phyloP scores from a whole-genome alignment of 805 yeast species.

The Kuraishia piskuri region DNA sequence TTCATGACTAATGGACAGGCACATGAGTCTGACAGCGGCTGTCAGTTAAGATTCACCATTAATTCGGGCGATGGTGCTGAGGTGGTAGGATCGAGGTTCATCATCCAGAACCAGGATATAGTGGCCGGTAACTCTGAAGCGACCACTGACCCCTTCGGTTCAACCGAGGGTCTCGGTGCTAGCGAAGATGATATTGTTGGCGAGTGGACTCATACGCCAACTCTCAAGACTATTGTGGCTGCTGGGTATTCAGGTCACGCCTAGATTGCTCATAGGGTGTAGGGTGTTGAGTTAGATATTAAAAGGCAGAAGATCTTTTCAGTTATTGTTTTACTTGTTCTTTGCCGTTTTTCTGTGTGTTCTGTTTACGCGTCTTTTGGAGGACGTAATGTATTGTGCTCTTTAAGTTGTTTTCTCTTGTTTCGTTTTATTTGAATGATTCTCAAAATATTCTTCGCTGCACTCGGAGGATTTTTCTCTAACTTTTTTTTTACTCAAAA shows the following conservation, averaged over 20 bases:
- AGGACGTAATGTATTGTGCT: background rate
- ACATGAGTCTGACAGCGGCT: constrained; percentile 66
- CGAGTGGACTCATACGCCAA: constrained; percentile 31
- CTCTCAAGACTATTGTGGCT: constrained; percentile 36
- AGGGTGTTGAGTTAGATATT: background rate
- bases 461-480: background rate
- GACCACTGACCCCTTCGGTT: constrained; percentile 27
- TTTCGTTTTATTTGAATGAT: background rate
- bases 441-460: background rate
- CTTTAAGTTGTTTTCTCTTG: background rate
- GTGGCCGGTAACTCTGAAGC: constrained; percentile 13
- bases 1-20: constrained; percentile 70
- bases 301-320: background rate
- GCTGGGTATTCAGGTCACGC: constrained; percentile 27
- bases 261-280: background rate
- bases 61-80: constrained; percentile 33
- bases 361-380: background rate
- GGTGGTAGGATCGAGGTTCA: constrained; percentile 20
- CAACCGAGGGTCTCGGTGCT: constrained; percentile 10
- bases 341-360: background rate
- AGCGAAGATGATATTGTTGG: constrained; percentile 5
- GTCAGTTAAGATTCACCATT: constrained; percentile 57
- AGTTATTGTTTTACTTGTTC: too few species aligned
- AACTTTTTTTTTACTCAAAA: background rate
- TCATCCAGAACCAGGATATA: background rate